Base-by-base conservation (phyloP, 2,329 filamentous ascomycete species). In the Ophiostoma sp. region DNA sequence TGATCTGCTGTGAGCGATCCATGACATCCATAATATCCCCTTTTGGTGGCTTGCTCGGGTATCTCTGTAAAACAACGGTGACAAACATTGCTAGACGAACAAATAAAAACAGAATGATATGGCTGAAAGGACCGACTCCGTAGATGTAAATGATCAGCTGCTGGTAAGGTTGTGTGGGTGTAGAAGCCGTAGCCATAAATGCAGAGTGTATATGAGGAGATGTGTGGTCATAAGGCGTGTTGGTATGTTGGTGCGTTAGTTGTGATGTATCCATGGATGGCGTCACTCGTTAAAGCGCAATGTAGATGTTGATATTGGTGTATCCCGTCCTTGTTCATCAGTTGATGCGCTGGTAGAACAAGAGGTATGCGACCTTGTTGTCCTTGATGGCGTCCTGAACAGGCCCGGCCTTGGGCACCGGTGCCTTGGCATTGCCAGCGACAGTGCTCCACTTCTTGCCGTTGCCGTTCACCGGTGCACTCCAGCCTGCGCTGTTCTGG, bases 351-450 rank as follows among this genome's bases (percentile, higher is more conserved):
- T 97, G 90, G 79, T 99, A 99, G 81, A 99, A 96, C 77, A 99
- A 82, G 74, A 99, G 87, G 80, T 99, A 99, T 4, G 95, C 95
- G 71, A 97, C 94, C 84, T 96, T 97, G 84, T 94, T 97, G 79
- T 98, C 94, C 80, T 92, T 93, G 77, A 91, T 86, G 74, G 81
- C 86, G 75, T 89, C 88, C 79, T 87, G 84, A 78, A 82, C 73
- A 79, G 87, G 79, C 80, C 87, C 84, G 76, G 83, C 74, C 82
- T 87, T 84, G 64, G 84, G 84, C n/a, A 73, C 64, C n/a, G 71
- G 48, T 33, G 82, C 83, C 54, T 89, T 90, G 27, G 44, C 35
- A 5, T 20, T 36, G 75, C 94, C 95, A 69, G 85, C 85, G 41
- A 87, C 84, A 71, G 83, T 87, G 76, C 87, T 90, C 85, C 90